These are phyloP conservation scores for Teunomyces tritomae DNA, from an alignment of 805 yeast genomes.

Conservation along the genomic window DNA sequence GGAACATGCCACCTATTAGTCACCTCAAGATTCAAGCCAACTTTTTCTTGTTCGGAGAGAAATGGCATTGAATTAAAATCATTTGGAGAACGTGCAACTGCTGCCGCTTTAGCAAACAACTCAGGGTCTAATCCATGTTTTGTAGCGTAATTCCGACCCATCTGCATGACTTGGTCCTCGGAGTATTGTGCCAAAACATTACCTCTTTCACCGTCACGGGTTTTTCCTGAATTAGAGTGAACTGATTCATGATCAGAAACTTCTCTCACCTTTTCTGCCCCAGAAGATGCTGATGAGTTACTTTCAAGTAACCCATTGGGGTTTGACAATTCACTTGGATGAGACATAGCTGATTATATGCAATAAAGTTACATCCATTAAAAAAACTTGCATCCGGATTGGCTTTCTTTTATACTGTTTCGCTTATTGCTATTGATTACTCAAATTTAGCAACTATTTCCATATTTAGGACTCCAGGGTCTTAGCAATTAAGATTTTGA, in stretches of 20 bases:
- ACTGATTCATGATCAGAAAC: constrained; percentile 16
- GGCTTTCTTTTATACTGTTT: not conserved
- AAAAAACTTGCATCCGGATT: not conserved
- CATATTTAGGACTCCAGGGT: not conserved
- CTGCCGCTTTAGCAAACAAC: constrained; percentile 59
- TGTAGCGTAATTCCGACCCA: constrained; percentile 66
- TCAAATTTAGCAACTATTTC: not conserved
- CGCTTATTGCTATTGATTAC: not conserved
- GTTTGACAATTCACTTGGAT: not conserved
- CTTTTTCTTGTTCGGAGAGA: constrained; percentile 41
- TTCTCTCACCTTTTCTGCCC: constrained; percentile 10
- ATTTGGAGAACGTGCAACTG: constrained; percentile 55
- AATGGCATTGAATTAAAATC: constrained; percentile 57
- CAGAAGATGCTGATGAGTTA: constrained; percentile 10
- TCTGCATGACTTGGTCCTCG: constrained; percentile 61
- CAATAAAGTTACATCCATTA: not conserved
- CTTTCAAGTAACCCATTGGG: constrained; percentile 12
- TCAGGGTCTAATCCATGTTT: constrained; percentile 56
- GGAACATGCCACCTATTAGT: constrained; percentile 44
- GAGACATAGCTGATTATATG: not conserved
- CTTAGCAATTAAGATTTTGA: not conserved
- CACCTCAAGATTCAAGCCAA: constrained; percentile 48
- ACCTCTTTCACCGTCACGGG: constrained; percentile 23
- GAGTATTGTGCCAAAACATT: constrained; percentile 57
- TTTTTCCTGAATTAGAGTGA: constrained; percentile 17